phyloP scores from a whole-genome alignment of 352 stramenopile species.

The Pythium plurisporium region DNA sequence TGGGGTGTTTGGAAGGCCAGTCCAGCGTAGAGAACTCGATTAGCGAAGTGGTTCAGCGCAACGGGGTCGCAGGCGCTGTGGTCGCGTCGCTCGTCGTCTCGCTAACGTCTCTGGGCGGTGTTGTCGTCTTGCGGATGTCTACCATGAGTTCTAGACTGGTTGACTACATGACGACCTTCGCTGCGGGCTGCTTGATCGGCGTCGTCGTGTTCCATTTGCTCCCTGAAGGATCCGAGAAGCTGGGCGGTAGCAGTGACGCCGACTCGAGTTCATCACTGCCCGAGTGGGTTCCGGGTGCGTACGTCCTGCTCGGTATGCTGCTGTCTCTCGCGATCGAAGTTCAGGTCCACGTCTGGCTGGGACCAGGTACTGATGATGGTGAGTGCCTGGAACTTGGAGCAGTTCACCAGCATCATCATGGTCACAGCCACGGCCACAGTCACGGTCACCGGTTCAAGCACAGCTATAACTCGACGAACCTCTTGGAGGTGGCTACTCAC shows the following conservation, averaged over 20 bases:
- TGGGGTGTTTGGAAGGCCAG: too few relatives aligned
- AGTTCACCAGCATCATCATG: not conserved
- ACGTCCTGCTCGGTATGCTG: constrained; percentile 23
- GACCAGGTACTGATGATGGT: not conserved
- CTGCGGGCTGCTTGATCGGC: constrained; percentile 28
- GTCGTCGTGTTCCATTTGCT: constrained; percentile 41
- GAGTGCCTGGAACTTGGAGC: not conserved
- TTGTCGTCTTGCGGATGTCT: constrained; percentile 19
- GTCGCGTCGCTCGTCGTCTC: constrained; percentile 5
- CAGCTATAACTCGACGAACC: too few relatives aligned
- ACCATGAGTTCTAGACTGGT: too few relatives aligned
- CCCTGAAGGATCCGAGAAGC: constrained; percentile 29
- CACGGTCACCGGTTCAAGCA: too few relatives aligned
- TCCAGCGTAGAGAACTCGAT: too few relatives aligned
- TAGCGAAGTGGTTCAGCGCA: too few relatives aligned
- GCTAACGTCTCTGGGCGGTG: constrained; percentile 24
- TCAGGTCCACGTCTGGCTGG: constrained; percentile 24
- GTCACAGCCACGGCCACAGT: not conserved
- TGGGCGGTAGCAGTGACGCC: too few relatives aligned
- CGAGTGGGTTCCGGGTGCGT: constrained; percentile 30
- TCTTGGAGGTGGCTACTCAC: too few relatives aligned
- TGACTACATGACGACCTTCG: constrained; percentile 32
- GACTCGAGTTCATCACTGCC: too few relatives aligned
- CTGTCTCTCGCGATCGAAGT: constrained; percentile 26
- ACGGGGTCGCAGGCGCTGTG: not conserved